Evolutionary conservation across 768 basidiomycete species (phyloP).

Genomic region (Mycena rosella): DNA sequence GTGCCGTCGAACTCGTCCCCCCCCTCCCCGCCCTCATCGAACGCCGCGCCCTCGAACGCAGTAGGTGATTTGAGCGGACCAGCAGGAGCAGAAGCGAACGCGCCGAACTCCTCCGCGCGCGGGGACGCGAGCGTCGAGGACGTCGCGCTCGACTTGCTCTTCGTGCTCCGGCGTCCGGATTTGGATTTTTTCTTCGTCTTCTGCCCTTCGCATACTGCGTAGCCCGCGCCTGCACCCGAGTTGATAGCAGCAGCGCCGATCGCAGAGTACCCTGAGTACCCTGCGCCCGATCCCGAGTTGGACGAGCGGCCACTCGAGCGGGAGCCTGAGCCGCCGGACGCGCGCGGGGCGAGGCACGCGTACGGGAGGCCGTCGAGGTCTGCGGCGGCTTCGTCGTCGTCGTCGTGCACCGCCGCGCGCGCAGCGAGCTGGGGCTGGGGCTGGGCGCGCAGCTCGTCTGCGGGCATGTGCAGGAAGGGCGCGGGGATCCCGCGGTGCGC

Average conservation of each 20-base stretch:
- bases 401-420: no score
- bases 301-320: conserved; percentile 1
- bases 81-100: neutral
- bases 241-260: neutral
- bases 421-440: neutral
- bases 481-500: neutral
- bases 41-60: neutral
- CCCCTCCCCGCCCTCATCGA: neutral
- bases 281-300: neutral
- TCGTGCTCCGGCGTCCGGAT: no score
- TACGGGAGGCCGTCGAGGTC: conserved; percentile 15
- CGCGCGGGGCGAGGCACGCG: conserved; percentile 5
- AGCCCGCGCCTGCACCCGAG: no score
- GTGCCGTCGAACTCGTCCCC: neutral
- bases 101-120: neutral
- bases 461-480: neutral
- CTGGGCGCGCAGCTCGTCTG: no score
- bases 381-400: conserved; percentile 18
- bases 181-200: neutral
- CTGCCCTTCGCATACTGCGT: no score
- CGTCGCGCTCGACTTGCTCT: conserved; percentile 11
- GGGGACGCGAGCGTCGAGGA: conserved; percentile 22
- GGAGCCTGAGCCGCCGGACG: neutral
- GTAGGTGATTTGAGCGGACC: no score
- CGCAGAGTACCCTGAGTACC: neutral